Evolutionary conservation across 495 filamentous ascomycete genomes (phyloP), one percentile per base, ranked within the genome.

Genomic region (Apiosordaria backusii): DNA sequence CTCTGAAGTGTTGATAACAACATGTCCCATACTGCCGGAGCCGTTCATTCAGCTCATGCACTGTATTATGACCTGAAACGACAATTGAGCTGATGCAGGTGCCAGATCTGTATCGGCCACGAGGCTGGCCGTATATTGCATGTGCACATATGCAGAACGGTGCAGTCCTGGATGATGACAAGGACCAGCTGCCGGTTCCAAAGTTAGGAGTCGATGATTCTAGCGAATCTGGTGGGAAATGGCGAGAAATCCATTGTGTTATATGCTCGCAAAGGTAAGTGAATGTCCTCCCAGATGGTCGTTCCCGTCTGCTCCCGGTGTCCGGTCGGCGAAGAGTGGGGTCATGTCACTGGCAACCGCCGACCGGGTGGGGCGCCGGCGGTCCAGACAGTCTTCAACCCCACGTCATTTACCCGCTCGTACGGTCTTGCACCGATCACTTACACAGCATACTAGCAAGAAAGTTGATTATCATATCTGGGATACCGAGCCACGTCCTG

Each of bases 91-190:
- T 23, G 52, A 13, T 55, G 52, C 52, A 55, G 18, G n/a, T 55
- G 52, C 52, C 52, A 55, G 22, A 19, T 55, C 52, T 55, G 52
- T 21, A 55, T 55, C 52, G 52, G 21, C 52, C 52, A 55, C n/a
- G 10, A 4, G n/a, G 52, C n/a, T 19, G 52, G 52, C 52, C 52
- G 21, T 13, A 45, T 13, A 15, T 45, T 45, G 35, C 10, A 45
- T 45, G 16, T 45, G 35, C 9, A 45, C 10, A 45, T 45, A 45
- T 45, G 35, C 9, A 45, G 3, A 15, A 45, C 16, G 0, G 35
- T 45, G 35, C 5, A 45, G 35, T 45, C 35, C 16, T 45, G 35
- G 35, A 45, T 45, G n/a, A n/a, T n/a, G n/a, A n/a, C n/a, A n/a
- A n/a, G n/a, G n/a, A n/a, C n/a, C n/a, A 45, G 6, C 29, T 35